Conservation (phyloP, 1,284 basidiomycete species). For the Xerocomus amazonicus region DNA sequence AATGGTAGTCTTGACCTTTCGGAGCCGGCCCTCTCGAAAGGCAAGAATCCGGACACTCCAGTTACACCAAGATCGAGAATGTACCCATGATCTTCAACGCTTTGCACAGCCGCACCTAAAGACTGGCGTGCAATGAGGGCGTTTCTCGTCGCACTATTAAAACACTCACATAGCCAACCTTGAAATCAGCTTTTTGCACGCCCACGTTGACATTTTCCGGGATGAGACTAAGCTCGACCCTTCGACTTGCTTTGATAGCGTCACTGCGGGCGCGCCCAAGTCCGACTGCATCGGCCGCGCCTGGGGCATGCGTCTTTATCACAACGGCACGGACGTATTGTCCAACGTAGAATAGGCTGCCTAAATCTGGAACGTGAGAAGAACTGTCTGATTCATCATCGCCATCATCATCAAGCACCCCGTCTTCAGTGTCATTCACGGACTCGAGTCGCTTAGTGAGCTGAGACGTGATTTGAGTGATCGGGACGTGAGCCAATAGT, state of each 20-base stretch:
- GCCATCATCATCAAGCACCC: slow-evolving; percentile 44
- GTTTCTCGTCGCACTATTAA: not conserved
- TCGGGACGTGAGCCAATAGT: slow-evolving; percentile 91
- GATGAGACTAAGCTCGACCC: slow-evolving; percentile 85
- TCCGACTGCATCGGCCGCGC: slow-evolving; percentile 55
- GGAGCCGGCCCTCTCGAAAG: slow-evolving; percentile 60
- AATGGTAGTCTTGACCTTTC: slow-evolving; percentile 50
- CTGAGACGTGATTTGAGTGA: slow-evolving; percentile 88
- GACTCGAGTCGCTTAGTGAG: slow-evolving; percentile 72
- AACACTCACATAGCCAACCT: slow-evolving; percentile 64
- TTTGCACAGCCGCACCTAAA: slow-evolving; percentile 75
- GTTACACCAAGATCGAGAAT: slow-evolving; percentile 81
- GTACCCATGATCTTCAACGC: slow-evolving; percentile 94
- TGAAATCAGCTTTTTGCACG: slow-evolving; percentile 77
- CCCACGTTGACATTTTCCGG: slow-evolving; percentile 87
- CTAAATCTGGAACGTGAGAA: slow-evolving; percentile 59
- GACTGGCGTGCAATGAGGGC: slow-evolving; percentile 42
- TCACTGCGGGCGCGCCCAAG: slow-evolving; percentile 63
- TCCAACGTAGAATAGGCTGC: slow-evolving; percentile 77
- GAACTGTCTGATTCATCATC: slow-evolving; percentile 41
- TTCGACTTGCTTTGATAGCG: slow-evolving; percentile 61
- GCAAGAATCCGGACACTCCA: slow-evolving; percentile 74
- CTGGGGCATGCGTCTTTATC: slow-evolving; percentile 57
- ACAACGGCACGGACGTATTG: slow-evolving; percentile 87
- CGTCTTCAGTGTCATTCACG: slow-evolving; percentile 47